These are phyloP conservation scores for Cucumis cinereus DNA, from an alignment of 306 rosid genomes.

Conservation along the genomic window DNA sequence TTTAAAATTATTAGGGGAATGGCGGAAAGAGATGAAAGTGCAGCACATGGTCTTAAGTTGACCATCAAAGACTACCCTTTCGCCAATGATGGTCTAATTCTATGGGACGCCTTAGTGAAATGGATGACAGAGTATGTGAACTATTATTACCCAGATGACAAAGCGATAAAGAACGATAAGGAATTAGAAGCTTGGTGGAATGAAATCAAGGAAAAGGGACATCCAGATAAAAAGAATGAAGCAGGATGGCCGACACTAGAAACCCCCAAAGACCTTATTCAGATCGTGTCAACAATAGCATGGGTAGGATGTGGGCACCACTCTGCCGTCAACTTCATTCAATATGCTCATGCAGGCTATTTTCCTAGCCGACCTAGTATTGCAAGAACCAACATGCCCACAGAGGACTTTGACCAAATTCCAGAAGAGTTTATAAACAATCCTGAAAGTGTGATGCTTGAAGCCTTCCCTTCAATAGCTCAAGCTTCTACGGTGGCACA, in stretches of 20 bases:
- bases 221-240: constrained; percentile 52
- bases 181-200: constrained; percentile 83
- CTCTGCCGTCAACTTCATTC: constrained; percentile 67
- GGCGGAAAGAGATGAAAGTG: constrained; percentile 37
- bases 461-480: constrained; percentile 39
- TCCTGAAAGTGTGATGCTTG: constrained; percentile 33
- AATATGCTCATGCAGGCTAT: constrained; percentile 45
- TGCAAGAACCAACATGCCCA: constrained; percentile 47
- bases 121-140: constrained; percentile 62
- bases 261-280: constrained; percentile 37
- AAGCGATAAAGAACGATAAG: constrained; percentile 16
- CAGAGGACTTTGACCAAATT: constrained; percentile 41
- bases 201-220: constrained; percentile 46
- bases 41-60: constrained; percentile 42
- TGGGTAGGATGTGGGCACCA: constrained; percentile 71
- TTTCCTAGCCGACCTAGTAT: constrained; percentile 61
- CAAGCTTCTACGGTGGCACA: constrained; percentile 53
- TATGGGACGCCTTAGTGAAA: constrained; percentile 43
- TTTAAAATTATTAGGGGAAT: constrained; percentile 30
- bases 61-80: constrained; percentile 56
- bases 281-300: constrained; percentile 30
- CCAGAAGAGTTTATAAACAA: constrained; percentile 28
- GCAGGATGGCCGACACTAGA: constrained; percentile 48
- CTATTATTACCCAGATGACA: constrained; percentile 37
- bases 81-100: constrained; percentile 52